Evolutionary conservation across 2,329 filamentous ascomycete genomes (phyloP).

Genomic region (Purpureocillium lavendulum): DNA sequence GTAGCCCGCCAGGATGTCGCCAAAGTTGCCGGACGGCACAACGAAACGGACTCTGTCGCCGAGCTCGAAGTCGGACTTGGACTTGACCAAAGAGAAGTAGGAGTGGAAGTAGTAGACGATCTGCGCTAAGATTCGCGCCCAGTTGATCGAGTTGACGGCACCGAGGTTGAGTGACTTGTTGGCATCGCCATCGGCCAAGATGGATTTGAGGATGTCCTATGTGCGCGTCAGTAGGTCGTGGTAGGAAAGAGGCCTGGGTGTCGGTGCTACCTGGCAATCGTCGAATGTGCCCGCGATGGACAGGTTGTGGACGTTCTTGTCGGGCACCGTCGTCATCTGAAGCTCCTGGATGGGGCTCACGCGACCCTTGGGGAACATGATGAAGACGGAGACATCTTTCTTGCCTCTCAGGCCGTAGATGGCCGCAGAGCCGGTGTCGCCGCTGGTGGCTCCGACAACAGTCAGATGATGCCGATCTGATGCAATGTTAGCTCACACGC

Average conservation of each 20-base stretch:
- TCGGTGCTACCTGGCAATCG: conserved; percentile 71
- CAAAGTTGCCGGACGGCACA: conserved; percentile 93
- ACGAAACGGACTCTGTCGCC: conserved; percentile 73
- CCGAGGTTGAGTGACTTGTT: conserved; percentile 79
- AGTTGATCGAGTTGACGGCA: conserved; percentile 96
- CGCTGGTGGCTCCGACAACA: conserved; percentile 78
- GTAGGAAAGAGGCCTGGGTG: conserved; percentile 78
- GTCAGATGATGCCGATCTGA: conserved; percentile 70
- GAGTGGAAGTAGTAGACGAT: conserved; percentile 96
- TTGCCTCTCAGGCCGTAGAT: conserved; percentile 93
- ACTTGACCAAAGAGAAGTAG: conserved; percentile 71
- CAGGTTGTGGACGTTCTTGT: conserved; percentile 87
- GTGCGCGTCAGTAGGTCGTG: background rate
- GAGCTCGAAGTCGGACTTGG: conserved; percentile 50
- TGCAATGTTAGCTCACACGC: conserved; percentile 10
- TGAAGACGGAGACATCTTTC: conserved; percentile 95
- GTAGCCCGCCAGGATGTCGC: conserved; percentile 87
- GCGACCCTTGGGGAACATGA: conserved; percentile 84
- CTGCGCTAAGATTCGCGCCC: conserved; percentile 88
- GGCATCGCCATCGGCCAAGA: conserved; percentile 79
- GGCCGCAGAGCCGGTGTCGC: conserved; percentile 86
- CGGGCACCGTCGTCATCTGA: conserved; percentile 92
- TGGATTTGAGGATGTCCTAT: conserved; percentile 82
- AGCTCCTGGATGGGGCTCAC: conserved; percentile 89
- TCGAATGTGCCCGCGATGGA: conserved; percentile 88